phyloP scores from a whole-genome alignment of 441 rosid species.

The Metrosideros polymorpha region DNA sequence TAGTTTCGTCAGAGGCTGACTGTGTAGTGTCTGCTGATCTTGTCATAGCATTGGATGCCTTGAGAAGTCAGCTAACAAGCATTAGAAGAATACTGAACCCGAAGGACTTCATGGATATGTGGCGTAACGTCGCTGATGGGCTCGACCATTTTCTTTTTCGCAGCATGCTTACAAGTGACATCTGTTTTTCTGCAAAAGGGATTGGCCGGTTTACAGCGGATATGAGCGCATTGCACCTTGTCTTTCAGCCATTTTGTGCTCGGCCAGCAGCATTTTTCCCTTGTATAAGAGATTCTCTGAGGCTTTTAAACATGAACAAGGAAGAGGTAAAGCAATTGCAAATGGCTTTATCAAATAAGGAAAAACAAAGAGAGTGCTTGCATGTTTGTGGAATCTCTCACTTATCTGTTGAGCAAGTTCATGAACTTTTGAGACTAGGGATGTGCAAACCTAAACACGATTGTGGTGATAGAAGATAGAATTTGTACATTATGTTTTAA shows the following conservation, averaged over 20 bases:
- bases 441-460: neutral
- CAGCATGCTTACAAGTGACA: constrained; percentile 23
- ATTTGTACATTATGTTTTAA: neutral
- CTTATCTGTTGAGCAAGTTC: constrained; percentile 36
- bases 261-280: constrained; percentile 79
- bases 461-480: neutral
- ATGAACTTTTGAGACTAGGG: constrained; percentile 31
- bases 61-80: constrained; percentile 33
- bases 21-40: constrained; percentile 25
- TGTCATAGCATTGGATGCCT: constrained; percentile 42
- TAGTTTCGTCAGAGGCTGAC: constrained; percentile 4
- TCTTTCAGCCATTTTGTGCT: constrained; percentile 55
- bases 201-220: constrained; percentile 31
- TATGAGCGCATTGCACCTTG: constrained; percentile 38
- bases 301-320: constrained; percentile 39
- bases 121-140: constrained; percentile 78
- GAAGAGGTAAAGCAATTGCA: constrained; percentile 30
- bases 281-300: constrained; percentile 44
- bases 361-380: constrained; percentile 17
- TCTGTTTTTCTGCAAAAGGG: constrained; percentile 16
- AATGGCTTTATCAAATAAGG: constrained; percentile 16
- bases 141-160: constrained; percentile 56
- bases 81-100: constrained; percentile 34
- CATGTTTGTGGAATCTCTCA: constrained; percentile 36
- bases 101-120: constrained; percentile 67